Percentiles rank a stretch among this genome's conserved stretches.
phyloP scores from a whole-genome alignment of 306 rosid species.

The Casuarina equisetifolia region DNA sequence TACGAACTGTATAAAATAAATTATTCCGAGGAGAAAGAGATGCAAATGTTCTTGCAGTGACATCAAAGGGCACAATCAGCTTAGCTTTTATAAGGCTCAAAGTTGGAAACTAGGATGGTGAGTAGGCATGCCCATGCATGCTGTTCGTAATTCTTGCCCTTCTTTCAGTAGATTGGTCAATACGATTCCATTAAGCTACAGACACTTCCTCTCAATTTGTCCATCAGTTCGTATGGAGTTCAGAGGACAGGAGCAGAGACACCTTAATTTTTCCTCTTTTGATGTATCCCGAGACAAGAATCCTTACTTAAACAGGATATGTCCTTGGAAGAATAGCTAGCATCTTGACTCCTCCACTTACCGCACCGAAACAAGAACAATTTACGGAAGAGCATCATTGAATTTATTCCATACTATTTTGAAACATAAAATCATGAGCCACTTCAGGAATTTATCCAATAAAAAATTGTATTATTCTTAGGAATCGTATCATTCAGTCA shows the following conservation, averaged over 20 bases:
- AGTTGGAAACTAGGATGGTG: too few relatives aligned
- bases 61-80: too few relatives aligned
- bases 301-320: not conserved
- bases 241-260: not conserved
- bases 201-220: not conserved
- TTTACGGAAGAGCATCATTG: not conserved
- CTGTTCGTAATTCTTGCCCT: not conserved
- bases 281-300: not conserved
- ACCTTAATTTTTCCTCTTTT: not conserved
- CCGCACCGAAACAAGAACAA: not conserved
- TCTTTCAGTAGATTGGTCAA: not conserved
- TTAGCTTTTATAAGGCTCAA: too few relatives aligned
- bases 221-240: not conserved
- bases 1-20: too few relatives aligned
- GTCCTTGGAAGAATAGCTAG: not conserved
- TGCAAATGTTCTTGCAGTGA: too few relatives aligned
- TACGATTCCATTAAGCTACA: not conserved
- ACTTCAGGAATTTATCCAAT: not conserved
- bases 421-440: not conserved
- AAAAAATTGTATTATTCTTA: not conserved
- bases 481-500: not conserved
- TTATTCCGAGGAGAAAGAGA: too few relatives aligned
- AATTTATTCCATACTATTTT: not conserved
- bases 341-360: conserved; percentile 8
- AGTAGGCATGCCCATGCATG: too few relatives aligned